Base-by-base conservation (phyloP, 1,284 basidiomycete genomes). In the Mycena sp. region DNA sequence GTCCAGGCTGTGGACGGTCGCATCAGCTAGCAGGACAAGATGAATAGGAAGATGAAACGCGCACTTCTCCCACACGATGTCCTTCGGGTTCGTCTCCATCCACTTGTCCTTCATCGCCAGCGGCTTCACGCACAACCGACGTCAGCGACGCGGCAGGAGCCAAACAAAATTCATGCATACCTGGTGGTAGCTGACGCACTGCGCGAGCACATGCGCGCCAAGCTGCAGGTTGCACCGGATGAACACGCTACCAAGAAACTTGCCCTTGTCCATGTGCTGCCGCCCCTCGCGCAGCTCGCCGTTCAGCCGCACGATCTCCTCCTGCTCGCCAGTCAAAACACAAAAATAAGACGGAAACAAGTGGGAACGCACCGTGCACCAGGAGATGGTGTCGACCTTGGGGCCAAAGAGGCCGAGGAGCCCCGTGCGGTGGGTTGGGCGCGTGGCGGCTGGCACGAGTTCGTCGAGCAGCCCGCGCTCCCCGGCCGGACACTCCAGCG, bases 151-250 rank as follows among this genome's bases (percentile, higher is more conserved):
- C 56, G 53, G 19, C 28, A 16, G 30, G 26, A 29, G 40, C 5
- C 23, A 26, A 35, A n/a, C 56, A 38, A 37, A 28, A 16, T 50
- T 21, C 49, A 67, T 25, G 67, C 74, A 51, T 64, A 82, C 81
- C 72, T 85, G 77, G 68, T 88, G 85, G 70, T 88, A 84, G 45
- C 83, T 81, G 44, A 89, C 74, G 64, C 84, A 86, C 71, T 89
- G 87, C 1, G 83, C 83, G 21, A 91, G 85, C 67, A 92, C 86
- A 74, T 91, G 89, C 2, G 90, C 90, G 11, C 89, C 92, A 67
- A 92, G 86, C 75, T 94, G 92, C 56, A 89, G 83, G 74, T 92
- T 88, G 80, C 93, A 94, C 54, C 90, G 85, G 66, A 95, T 87
- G 76, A 95, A 95, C 0, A 85, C 88, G 58, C 85, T 87, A 19